These are phyloP conservation scores for Eucalyptus paniculata DNA, from an alignment of 345 rosid genomes.

Conservation along the genomic window DNA sequence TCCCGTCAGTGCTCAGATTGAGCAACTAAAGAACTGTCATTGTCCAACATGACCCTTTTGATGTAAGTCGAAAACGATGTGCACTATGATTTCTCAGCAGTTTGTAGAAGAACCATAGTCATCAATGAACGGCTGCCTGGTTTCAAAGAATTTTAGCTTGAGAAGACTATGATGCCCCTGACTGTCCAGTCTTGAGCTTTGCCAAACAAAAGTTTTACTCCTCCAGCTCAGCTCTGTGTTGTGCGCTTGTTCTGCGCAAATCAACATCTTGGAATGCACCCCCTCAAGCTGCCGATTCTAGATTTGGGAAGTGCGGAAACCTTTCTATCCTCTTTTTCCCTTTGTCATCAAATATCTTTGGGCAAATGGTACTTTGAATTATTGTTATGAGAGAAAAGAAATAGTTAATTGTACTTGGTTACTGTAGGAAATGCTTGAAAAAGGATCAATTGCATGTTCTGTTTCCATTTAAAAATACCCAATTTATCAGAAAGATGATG, in stretches of 20 bases:
- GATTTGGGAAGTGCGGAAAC: not conserved
- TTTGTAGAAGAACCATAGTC: not conserved
- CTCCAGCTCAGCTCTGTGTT: not conserved
- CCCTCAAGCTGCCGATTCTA: not conserved
- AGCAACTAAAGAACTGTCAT: not conserved
- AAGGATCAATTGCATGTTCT: not conserved
- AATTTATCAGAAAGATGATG: conserved; percentile 18
- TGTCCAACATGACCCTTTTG: not conserved
- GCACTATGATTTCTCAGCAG: not conserved
- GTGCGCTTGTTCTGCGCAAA: not conserved
- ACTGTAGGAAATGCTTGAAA: not conserved
- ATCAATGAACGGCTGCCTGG: not conserved
- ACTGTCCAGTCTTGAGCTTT: not conserved
- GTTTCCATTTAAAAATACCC: conserved; percentile 14
- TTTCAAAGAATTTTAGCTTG: not conserved
- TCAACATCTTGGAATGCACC: not conserved
- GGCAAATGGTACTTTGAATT: not conserved
- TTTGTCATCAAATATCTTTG: not conserved
- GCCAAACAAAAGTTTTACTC: not conserved
- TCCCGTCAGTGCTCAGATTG: not conserved
- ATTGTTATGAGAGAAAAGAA: not conserved
- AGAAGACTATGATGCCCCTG: not conserved
- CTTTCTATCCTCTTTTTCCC: not conserved
- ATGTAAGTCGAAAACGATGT: not conserved
- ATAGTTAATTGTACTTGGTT: not conserved